Conservation (phyloP, 1,139 yeast species). For the Yamadazyma triangularis region DNA sequence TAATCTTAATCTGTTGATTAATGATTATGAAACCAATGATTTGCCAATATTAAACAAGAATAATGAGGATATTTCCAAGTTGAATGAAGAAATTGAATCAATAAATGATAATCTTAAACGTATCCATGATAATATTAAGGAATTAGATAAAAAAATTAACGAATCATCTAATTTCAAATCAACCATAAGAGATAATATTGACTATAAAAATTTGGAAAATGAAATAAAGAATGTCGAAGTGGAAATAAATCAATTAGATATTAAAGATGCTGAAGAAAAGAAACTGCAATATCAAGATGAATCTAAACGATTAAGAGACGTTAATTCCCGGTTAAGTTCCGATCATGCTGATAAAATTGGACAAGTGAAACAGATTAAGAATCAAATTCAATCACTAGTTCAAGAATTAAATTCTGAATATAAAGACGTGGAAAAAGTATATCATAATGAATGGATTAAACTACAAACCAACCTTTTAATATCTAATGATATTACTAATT, state of each 20-base stretch:
- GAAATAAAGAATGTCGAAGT: conserved; percentile 26
- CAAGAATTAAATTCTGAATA: conserved; percentile 68
- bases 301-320: conserved; percentile 49
- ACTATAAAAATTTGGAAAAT: conserved; percentile 25
- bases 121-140: conserved; percentile 13
- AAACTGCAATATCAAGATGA: conserved; percentile 61
- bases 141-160: conserved; percentile 25
- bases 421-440: conserved; percentile 56
- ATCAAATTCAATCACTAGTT: conserved; percentile 55
- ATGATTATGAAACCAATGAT: conserved; percentile 18
- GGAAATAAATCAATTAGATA: conserved; percentile 32
- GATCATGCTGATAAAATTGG: conserved; percentile 78
- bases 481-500: conserved; percentile 79
- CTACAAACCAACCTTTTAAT: conserved; percentile 74
- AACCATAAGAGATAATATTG: conserved; percentile 38
- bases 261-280: conserved; percentile 59
- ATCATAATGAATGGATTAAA: conserved; percentile 69
- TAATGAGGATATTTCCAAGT: conserved; percentile 7
- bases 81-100: conserved; percentile 17
- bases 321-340: conserved; percentile 56
- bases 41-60: conserved; percentile 16
- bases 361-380: conserved; percentile 77
- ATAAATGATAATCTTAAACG: conserved; percentile 2
- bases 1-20: conserved; percentile 10
- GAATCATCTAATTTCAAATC: conserved; percentile 35